Evolutionary conservation across 768 basidiomycete species (phyloP), one percentile per base, ranked within the genome.

Genomic region (Suillus tomentosus): DNA sequence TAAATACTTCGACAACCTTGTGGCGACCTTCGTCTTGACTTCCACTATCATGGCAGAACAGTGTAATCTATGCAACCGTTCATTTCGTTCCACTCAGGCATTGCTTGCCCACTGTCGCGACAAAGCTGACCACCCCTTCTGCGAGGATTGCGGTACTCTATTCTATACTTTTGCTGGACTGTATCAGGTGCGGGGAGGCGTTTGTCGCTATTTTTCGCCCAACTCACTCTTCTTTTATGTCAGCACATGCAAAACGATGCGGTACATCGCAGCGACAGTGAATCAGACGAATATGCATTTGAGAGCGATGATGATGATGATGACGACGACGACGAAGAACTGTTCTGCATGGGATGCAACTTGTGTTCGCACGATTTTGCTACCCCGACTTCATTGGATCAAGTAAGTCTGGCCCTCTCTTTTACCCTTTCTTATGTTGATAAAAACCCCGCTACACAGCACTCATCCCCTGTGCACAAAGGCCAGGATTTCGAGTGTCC

Each of bases 351-450:
- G 14, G 56, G 60, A n/a, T 77, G 76, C 56, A 58, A 72, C 8
- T 62, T 68, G 8, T 78, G 77, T 64, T 71, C 72, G 24, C 66
- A 68, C 2, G 74, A 76, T 67, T 78, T 78, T 62, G 31, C 36
- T 1, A 66, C 66, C 40, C 47, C 63, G 8, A 40, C 43, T 5
- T 69, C 71, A 2, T 39, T 82, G 79, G 68, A 36, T 55, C 22
- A 65, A 68, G 43, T 70, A 60, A 47, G 80, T 79, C 69, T 78
- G 76, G 51, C 70, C 19, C 70, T 31, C 24, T 10, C 24, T 13
- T 27, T 11, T 17, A 51, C 11, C 17, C 24, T n/a, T 19, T 19
- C 24, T 7, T 31, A 42, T 31, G 27, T 58, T 58, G 10, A 58
- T 13, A n/a, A 42, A 42, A 17, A 19, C 17, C 17, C n/a, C 27